A percentile compares a stretch with the other conserved stretches of the same genome.
Conservation (phyloP, 768 basidiomycete genomes). For the Mrakia gelida region DNA sequence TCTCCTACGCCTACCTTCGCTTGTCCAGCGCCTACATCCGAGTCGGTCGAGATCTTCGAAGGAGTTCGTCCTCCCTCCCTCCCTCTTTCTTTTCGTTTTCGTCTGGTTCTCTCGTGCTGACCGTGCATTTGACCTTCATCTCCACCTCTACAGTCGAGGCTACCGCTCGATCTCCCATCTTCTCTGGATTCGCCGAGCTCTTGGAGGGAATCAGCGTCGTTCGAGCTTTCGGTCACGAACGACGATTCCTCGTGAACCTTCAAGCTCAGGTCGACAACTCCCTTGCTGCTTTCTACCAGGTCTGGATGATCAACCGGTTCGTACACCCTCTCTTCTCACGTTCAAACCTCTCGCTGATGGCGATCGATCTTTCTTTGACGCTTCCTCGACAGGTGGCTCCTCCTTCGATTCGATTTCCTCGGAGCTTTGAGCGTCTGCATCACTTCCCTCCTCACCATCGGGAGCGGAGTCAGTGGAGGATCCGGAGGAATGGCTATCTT, state of each 20-base stretch:
- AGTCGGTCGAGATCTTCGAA: conserved; percentile 73
- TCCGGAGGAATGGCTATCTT: conserved; percentile 61
- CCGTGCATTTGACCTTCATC: background rate
- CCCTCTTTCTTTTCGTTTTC: background rate
- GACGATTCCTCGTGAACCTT: conserved; percentile 67
- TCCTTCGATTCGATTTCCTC: conserved; percentile 74
- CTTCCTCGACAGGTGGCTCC: conserved; percentile 79
- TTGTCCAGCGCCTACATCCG: conserved; percentile 51
- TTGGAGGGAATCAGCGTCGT: conserved; percentile 89
- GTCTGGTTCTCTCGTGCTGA: too few species aligned
- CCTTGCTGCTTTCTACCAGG: conserved; percentile 62
- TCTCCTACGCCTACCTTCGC: conserved; percentile 68
- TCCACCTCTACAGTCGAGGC: conserved; percentile 59
- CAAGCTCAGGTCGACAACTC: conserved; percentile 55
- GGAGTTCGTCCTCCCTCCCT: conserved; percentile 45
- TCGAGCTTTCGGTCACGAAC: conserved; percentile 80
- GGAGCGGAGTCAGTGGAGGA: conserved; percentile 49
- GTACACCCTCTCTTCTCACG: too few species aligned
- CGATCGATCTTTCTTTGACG: background rate
- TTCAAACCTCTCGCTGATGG: background rate
- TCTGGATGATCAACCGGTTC: conserved; percentile 44
- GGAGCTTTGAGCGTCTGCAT: conserved; percentile 68
- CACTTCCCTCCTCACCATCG: conserved; percentile 71
- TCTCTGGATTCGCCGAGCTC: conserved; percentile 58
- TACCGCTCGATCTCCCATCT: conserved; percentile 77